Base-by-base conservation (phyloP, 1,284 basidiomycete species). In the Peniophora sp. region DNA sequence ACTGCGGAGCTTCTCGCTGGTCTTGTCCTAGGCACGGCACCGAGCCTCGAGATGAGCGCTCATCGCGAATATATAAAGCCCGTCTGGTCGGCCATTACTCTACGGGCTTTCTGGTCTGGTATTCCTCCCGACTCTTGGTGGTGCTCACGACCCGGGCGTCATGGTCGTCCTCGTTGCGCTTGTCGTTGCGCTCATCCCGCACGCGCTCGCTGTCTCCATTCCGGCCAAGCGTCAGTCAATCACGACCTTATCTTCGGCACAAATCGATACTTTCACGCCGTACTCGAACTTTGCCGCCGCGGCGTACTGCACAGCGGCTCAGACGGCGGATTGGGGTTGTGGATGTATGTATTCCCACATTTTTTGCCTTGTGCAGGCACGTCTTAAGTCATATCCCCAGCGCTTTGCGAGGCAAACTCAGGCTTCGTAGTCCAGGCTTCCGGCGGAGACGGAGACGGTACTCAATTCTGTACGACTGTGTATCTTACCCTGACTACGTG, bases 401-500 rank as follows among this genome's bases (percentile, higher is more conserved):
- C 56, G 1, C 72, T 72, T 49, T 85, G 83, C 57, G 53, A 71
- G 24, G 74, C 70, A 3, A 83, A 79, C 57, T 59, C 76, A 1
- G 62, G 57, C 2, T 85, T 85, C 60, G 43, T 72, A 27, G 75
- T 79, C 1, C 60, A 77, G 2, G 81, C 78, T 15, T 71, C 76
- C 0, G 84, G 83, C 34, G 83, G 83, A 2, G 73, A 85, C 56
- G 81, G 81, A 0, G 53, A 59, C n/a, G 47, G 42, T 8, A 62
- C 71, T 1, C 83, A 83, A 58, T 80, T 65, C 51, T 76, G 37
- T 41, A n/a, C 37, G 37, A 5, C 8, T 20, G 6, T 15, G n/a
- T n/a, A n/a, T 32, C 12, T 12, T 32, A 12, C 12, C 27, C 6
- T 32, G 6, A 12, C 27, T 6, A 12, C 12, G 27, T 12, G 6